Conservation (phyloP, 2,329 filamentous ascomycete species). For the Ophiostoma ulmi region DNA sequence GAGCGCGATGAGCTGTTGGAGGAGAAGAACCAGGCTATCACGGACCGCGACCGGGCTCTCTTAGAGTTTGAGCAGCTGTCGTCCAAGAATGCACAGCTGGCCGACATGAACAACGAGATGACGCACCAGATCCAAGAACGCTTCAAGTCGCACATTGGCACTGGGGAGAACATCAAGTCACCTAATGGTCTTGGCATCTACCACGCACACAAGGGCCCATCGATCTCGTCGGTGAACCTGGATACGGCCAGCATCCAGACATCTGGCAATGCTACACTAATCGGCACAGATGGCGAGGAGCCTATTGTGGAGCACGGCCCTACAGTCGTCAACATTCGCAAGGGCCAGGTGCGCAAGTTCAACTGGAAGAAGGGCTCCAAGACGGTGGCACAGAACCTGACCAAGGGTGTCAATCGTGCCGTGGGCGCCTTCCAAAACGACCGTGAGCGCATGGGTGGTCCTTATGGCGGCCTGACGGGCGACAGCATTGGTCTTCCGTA, state of each 20-base stretch:
- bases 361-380: slow-evolving; percentile 98
- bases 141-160: slow-evolving; percentile 72
- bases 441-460: slow-evolving; percentile 47
- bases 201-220: slow-evolving; percentile 45
- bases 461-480: slow-evolving; percentile 50
- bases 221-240: slow-evolving; percentile 47
- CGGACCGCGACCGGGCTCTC: slow-evolving; percentile 86
- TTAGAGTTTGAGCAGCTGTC: slow-evolving; percentile 94
- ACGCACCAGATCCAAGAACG: slow-evolving; percentile 90
- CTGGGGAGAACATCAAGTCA: slow-evolving; percentile 40
- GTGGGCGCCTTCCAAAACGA: slow-evolving; percentile 67
- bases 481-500: slow-evolving; percentile 67
- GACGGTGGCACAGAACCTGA: slow-evolving; percentile 87
- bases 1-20: slow-evolving; percentile 79
- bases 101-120: slow-evolving; percentile 91
- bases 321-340: slow-evolving; percentile 92
- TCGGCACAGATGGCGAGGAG: slow-evolving; percentile 62
- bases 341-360: slow-evolving; percentile 91
- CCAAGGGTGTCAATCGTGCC: slow-evolving; percentile 88
- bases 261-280: slow-evolving; percentile 49
- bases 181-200: slow-evolving; percentile 52
- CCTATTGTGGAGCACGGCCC: slow-evolving; percentile 65
- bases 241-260: slow-evolving; percentile 52
- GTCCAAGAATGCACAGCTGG: slow-evolving; percentile 87
- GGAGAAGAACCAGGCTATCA: slow-evolving; percentile 74